Evolutionary conservation across 805 yeast species (phyloP).

Genomic region (Saturnispora sekii): DNA sequence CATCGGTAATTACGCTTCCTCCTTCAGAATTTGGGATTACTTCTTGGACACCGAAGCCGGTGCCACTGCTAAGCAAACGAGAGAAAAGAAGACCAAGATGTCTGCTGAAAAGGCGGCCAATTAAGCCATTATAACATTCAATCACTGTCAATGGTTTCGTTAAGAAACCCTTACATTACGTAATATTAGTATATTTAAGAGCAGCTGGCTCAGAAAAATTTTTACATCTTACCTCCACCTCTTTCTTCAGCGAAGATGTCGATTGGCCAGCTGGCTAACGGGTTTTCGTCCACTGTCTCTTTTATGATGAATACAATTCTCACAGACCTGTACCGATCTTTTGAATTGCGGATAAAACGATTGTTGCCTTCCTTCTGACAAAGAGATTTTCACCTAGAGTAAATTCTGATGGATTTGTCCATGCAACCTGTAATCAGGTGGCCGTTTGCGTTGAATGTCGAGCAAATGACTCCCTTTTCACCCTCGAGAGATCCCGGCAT

Average conservation of each 20-base stretch:
- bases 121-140: constrained; percentile 1
- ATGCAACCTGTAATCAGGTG: constrained; percentile 80
- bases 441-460: constrained; percentile 74
- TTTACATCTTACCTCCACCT: too few relatives aligned
- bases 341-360: constrained; percentile 22
- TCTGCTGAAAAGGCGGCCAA: constrained; percentile 36
- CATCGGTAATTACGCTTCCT: constrained; percentile 89
- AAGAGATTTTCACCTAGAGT: neutral
- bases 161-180: neutral
- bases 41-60: constrained; percentile 85
- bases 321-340: constrained; percentile 54
- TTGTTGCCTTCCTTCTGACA: constrained; percentile 20
- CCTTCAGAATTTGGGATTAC: constrained; percentile 95
- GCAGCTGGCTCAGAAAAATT: too few relatives aligned
- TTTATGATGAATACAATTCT: constrained; percentile 35
- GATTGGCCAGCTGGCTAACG: neutral
- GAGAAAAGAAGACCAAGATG: constrained; percentile 56
- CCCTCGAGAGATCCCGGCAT: constrained; percentile 64
- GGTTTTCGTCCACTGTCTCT: constrained; percentile 1
- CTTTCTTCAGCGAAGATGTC: neutral
- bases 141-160: neutral
- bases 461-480: constrained; percentile 58
- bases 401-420: constrained; percentile 36
- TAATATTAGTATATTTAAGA: too few relatives aligned
- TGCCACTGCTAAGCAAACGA: constrained; percentile 60